Base-by-base conservation (phyloP, 2,329 filamentous ascomycete species). In the Bipolaris zeicola region DNA sequence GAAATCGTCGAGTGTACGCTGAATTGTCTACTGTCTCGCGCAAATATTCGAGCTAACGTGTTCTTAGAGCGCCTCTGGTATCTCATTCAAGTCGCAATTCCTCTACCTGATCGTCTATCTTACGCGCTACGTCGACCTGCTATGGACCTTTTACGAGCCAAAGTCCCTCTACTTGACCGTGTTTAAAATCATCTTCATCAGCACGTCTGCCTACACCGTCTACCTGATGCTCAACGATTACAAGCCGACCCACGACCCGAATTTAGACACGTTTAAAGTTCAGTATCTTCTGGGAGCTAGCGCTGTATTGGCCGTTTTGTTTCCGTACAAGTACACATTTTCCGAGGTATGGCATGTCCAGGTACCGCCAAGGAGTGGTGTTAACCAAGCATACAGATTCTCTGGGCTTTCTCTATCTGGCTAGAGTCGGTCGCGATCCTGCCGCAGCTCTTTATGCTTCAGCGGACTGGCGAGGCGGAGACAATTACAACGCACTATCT, bases 401-500 rank as follows among this genome's bases (percentile, higher is more conserved):
- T 96, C 46, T 99, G 95, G 95, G 90, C 95, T 20, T 99, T 98
- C 78, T 96, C 90, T 51, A 97, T 99, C 77, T 99, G 95, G 95
- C 86, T 99, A 31, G 95, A 99, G 81, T 89, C 90, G 4, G 95
- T 99, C 16, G 95, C 95, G 50, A 99, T 99, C 68, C 85, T 99
- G 58, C 95, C 95, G 1, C 95, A 99, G 81, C 85, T 99, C 50
- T 98, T 99, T 79, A 96, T 99, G 91, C 84, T 99, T 62, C 95
- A 99, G 80, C 85, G 95, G 70, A 99, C 95, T 0, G 96, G 95
- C 65, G 94, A 98, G 80, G 96, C 95, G 10, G 95, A 99, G 80
- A 97, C 95, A n/a, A 99, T 99, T 73, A 99, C 95, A 11, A 96
- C 93, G 1, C 94, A 99, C 79, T 99, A 99, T 77, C 85, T 99